phyloP scores from a whole-genome alignment of 2,329 filamentous ascomycete genomes.

The Trichoderma sp. region DNA sequence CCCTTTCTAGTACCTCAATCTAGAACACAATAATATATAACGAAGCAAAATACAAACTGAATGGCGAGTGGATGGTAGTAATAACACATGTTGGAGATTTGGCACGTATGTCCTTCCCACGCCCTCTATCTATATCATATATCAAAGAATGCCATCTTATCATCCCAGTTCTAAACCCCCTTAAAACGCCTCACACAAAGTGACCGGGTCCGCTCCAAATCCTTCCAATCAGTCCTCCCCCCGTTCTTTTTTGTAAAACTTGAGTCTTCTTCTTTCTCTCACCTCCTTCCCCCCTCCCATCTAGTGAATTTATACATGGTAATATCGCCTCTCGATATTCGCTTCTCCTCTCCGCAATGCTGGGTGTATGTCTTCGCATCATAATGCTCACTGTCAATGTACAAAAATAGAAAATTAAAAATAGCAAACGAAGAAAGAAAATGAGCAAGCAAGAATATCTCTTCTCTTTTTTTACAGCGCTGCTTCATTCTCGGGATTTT shows the following conservation, averaged over 20 bases:
- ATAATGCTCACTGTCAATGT: slow-evolving; percentile 11
- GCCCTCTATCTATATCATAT: slow-evolving; percentile 28
- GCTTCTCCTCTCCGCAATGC: background rate
- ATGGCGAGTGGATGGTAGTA: slow-evolving; percentile 11
- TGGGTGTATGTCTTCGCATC: slow-evolving; percentile 6
- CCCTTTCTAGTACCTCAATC: background rate
- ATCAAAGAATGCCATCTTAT: slow-evolving; percentile 23
- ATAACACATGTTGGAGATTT: slow-evolving; percentile 27
- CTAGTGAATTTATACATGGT: slow-evolving; percentile 6
- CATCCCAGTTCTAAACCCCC: slow-evolving; percentile 27
- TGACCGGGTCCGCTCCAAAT: background rate
- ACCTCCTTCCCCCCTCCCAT: background rate
- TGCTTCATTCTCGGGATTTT: slow-evolving; percentile 1
- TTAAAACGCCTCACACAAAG: slow-evolving; percentile 14
- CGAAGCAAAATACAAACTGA: background rate
- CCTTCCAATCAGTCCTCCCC: slow-evolving; percentile 21
- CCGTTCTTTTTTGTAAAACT: slow-evolving; percentile 27
- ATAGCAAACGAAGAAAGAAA: background rate
- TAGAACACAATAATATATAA: background rate
- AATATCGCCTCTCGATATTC: background rate
- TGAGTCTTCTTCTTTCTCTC: slow-evolving; percentile 14
- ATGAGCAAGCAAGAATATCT: background rate
- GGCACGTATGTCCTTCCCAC: slow-evolving; percentile 23
- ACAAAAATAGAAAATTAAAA: background rate
- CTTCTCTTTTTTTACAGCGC: background rate